Percentiles rank a stretch among this genome's conserved stretches.
Evolutionary conservation across 768 basidiomycete genomes (phyloP).

Genomic region (Chiua virens): DNA sequence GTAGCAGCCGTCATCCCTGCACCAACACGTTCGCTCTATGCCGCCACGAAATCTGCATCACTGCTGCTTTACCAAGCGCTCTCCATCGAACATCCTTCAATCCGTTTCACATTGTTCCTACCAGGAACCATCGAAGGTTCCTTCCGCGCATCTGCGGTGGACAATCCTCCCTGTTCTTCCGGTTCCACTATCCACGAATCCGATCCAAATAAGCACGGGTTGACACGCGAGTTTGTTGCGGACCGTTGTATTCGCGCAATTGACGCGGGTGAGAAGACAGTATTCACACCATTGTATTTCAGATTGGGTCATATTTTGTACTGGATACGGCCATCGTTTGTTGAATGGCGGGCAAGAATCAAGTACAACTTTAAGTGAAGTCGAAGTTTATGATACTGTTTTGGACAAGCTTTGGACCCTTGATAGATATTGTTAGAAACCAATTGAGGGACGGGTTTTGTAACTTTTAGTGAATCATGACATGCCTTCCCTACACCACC

Average conservation of each 20-base stretch:
- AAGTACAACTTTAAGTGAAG: constrained; percentile 60
- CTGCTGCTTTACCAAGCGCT: constrained; percentile 76
- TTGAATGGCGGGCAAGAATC: constrained; percentile 56
- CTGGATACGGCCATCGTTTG: constrained; percentile 59
- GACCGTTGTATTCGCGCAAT: constrained; percentile 56
- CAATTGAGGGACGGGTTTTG: not conserved
- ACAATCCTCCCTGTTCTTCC: constrained; percentile 38
- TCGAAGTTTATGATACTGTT: no score
- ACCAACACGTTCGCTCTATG: constrained; percentile 83
- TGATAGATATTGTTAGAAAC: not conserved
- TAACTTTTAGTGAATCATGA: not conserved
- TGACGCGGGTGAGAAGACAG: constrained; percentile 53
- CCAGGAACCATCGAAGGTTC: constrained; percentile 74
- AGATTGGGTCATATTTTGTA: constrained; percentile 54
- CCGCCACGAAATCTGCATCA: constrained; percentile 79
- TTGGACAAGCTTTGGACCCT: not conserved
- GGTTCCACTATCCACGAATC: constrained; percentile 37
- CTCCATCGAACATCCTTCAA: constrained; percentile 73
- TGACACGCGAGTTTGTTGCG: constrained; percentile 63
- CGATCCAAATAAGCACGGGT: constrained; percentile 56
- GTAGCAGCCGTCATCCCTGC: constrained; percentile 79
- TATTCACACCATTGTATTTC: constrained; percentile 57
- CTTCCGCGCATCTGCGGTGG: constrained; percentile 80
- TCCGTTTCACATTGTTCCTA: constrained; percentile 60
- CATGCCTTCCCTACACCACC: not conserved